These are phyloP conservation scores for Microdochium nivale DNA, from an alignment of 2,329 filamentous ascomycete species.

Conservation along the genomic window DNA sequence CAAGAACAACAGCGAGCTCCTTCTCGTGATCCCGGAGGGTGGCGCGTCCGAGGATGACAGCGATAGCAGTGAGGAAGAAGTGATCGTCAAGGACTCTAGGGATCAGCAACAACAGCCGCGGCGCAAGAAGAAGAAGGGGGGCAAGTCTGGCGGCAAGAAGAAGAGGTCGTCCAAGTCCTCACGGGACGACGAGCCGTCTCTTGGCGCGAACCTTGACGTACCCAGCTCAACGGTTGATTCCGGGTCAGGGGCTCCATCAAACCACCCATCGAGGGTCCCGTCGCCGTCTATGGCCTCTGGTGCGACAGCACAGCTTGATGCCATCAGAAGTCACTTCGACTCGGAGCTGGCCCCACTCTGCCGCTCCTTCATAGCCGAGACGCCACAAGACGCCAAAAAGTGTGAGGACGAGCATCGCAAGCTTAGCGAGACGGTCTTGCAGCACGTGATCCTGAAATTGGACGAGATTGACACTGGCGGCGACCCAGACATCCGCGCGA, in stretches of 20 bases:
- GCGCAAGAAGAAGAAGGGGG: conserved; percentile 29
- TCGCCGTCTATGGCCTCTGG: conserved; percentile 27
- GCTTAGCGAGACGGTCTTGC: conserved; percentile 67
- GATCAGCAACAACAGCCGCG: conserved; percentile 25
- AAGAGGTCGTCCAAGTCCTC: conserved; percentile 28
- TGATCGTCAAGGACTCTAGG: conserved; percentile 33
- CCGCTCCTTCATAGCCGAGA: conserved; percentile 48
- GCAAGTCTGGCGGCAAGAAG: conserved; percentile 32
- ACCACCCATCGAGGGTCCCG: conserved; percentile 28
- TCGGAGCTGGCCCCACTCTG: conserved; percentile 58
- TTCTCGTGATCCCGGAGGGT: conserved; percentile 47
- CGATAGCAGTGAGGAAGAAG: conserved; percentile 31
- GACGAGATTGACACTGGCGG: conserved; percentile 70
- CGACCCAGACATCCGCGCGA: conserved; percentile 52
- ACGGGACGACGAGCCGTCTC: conserved; percentile 26
- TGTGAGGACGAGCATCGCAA: conserved; percentile 66
- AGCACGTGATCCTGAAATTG: conserved; percentile 67
- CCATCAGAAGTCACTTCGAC: conserved; percentile 57
- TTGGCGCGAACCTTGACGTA: conserved; percentile 26
- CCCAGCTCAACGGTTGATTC: conserved; percentile 24
- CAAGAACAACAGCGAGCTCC: conserved; percentile 53
- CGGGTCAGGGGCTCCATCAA: conserved; percentile 20
- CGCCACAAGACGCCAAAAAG: conserved; percentile 60
- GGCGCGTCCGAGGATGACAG: conserved; percentile 27
- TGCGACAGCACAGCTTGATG: conserved; percentile 54